A percentile compares a stretch with the other conserved stretches of the same genome.
These are phyloP conservation scores for Filobasidium floriforme DNA, from an alignment of 768 basidiomycete genomes.

Conservation along the genomic window DNA sequence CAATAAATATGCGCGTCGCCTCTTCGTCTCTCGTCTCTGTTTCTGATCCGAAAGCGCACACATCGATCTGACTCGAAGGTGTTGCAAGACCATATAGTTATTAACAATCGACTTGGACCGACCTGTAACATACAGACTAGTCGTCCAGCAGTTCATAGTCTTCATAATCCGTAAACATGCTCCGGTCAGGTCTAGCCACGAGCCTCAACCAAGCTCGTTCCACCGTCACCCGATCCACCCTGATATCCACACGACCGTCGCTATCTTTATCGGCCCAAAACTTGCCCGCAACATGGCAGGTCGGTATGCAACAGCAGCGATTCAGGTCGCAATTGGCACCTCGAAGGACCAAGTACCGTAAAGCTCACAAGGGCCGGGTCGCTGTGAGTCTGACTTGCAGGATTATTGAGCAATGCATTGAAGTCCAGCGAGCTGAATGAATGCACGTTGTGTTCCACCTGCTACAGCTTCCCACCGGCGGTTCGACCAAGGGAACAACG, in stretches of 20 bases:
- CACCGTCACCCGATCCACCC: neutral
- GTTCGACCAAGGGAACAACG: constrained; percentile 86
- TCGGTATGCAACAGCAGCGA: constrained; percentile 13
- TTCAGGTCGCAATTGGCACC: constrained; percentile 56
- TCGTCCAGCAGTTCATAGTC: too few species aligned
- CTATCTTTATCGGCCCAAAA: neutral
- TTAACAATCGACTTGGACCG: too few species aligned
- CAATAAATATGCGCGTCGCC: neutral
- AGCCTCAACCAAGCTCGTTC: neutral
- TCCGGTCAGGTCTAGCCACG: constrained; percentile 14
- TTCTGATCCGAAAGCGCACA: too few species aligned
- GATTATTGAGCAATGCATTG: neutral
- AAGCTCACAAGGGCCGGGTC: constrained; percentile 77
- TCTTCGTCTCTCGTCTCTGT: neutral
- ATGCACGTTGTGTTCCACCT: constrained; percentile 52
- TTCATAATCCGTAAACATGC: neutral
- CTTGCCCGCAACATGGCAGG: constrained; percentile 9
- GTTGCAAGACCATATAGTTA: too few species aligned
- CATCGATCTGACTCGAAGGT: too few species aligned
- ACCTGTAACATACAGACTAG: too few species aligned
- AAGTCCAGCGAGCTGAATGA: neutral
- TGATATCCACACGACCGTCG: neutral
- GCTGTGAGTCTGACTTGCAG: constrained; percentile 20
- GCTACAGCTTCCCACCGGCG: constrained; percentile 58
- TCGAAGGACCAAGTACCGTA: constrained; percentile 69